Evolutionary conservation across 306 rosid species (phyloP), one percentile per base, ranked within the genome.

Genomic region (Quercus bicolor): DNA sequence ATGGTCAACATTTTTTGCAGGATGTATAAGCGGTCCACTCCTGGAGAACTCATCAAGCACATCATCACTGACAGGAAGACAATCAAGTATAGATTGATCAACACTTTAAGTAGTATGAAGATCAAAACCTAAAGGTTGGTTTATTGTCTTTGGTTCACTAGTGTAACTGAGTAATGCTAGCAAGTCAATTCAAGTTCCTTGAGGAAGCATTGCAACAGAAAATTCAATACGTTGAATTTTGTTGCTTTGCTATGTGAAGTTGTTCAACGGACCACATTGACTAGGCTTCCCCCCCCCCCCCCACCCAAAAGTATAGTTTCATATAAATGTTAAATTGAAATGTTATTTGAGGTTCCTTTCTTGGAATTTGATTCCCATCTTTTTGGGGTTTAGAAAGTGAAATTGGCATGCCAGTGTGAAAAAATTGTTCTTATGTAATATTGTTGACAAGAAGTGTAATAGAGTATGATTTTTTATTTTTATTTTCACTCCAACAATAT

Each of bases 21-120:
- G 95, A 90, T 15, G 88, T 85, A 79, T 85, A 79, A 89, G 86
- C 24, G 88, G 88, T 71, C 90, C 86, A 21, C 90, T 33, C 48
- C 23, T 73, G 5, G 53, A 56, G 56, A 78, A 37, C 68, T 79
- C 89, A n/a, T 83, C 90, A 4, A 81, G 82, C 75, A 60, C 85
- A 52, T 87, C 85, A 43, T 74, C 88, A 13, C 70, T 52, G 2
- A 18, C 74, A 68, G 85, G 72, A 76, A 86, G 59, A 48, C 54
- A 82, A 31, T 59, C 75, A 74, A 87, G 86, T 78, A 57, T 37
- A 57, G 54, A 16, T 54, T 2, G 31, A 77, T 40, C 24, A 69
- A 66, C 20, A 51, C 56, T 40, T 53, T 33, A n/a, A 37, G 43
- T 66, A 60, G 15, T 51, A 28, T 24, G 72, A 51, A 57, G 29